Conservation (phyloP, 1,284 basidiomycete species). For the Pseudozyma thailandica region DNA sequence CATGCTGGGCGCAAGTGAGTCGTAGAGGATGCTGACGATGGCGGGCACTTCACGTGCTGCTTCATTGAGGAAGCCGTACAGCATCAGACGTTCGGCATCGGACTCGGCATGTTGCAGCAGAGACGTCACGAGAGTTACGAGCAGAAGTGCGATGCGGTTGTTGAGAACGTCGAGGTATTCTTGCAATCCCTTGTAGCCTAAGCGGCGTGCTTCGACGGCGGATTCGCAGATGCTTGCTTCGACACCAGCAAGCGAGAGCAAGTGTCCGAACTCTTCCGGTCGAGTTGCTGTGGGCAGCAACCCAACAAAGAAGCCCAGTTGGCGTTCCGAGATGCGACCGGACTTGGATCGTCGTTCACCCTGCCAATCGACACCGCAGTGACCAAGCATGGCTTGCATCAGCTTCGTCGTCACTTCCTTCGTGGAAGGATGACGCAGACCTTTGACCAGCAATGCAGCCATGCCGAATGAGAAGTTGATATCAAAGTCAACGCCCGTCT, state of each 20-base stretch:
- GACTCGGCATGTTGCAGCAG: slow-evolving; percentile 59
- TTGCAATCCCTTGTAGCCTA: slow-evolving; percentile 45
- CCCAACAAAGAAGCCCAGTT: slow-evolving; percentile 61
- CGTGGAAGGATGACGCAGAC: slow-evolving; percentile 59
- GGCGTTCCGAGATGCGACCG: slow-evolving; percentile 50
- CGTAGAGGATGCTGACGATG: slow-evolving; percentile 64
- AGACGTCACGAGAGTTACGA: slow-evolving; percentile 56
- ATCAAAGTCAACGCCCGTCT: slow-evolving; percentile 65
- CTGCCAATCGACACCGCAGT: slow-evolving; percentile 45
- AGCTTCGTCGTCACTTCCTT: slow-evolving; percentile 56
- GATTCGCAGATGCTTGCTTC: slow-evolving; percentile 27
- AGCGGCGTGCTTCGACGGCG: slow-evolving; percentile 46
- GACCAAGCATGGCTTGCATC: slow-evolving; percentile 54
- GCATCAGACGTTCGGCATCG: slow-evolving; percentile 54
- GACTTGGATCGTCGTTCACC: slow-evolving; percentile 33
- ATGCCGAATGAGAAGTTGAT: slow-evolving; percentile 63
- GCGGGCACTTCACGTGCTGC: slow-evolving; percentile 56
- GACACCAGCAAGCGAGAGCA: slow-evolving; percentile 54
- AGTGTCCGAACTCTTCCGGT: slow-evolving; percentile 56
- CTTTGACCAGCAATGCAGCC: slow-evolving; percentile 62
- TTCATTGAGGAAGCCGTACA: slow-evolving; percentile 61
- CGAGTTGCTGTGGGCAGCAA: slow-evolving; percentile 57
- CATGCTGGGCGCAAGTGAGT: slow-evolving; percentile 57
- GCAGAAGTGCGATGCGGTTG: slow-evolving; percentile 60
- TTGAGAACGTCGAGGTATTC: slow-evolving; percentile 52